Conservation (phyloP, 495 filamentous ascomycete genomes). For the Penicillium coffeae region DNA sequence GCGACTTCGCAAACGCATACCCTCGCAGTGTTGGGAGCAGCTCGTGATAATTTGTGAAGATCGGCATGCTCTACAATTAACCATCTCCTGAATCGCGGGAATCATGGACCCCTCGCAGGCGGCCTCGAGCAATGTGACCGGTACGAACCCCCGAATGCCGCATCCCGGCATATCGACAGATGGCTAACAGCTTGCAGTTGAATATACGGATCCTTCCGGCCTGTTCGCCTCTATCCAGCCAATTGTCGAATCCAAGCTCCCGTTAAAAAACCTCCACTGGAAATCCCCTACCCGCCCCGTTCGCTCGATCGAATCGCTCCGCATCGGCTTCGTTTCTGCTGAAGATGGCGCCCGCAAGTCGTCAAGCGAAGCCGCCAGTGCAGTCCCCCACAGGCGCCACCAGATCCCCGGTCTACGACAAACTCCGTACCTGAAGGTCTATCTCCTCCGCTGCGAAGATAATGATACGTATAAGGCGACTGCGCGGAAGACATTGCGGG, state of each 20-base stretch:
- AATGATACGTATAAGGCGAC: constrained; percentile 85
- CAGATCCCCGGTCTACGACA: constrained; percentile 93
- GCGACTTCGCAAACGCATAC: constrained; percentile 5
- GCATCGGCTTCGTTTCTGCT: constrained; percentile 75
- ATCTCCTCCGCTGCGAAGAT: constrained; percentile 86
- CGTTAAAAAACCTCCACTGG: constrained; percentile 93
- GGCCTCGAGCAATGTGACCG: constrained; percentile 50
- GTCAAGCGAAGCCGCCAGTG: constrained; percentile 31
- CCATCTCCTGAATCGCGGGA: constrained; percentile 31
- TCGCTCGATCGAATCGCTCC: constrained; percentile 86
- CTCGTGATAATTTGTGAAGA: constrained; percentile 4
- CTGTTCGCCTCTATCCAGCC: constrained; percentile 78
- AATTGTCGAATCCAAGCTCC: constrained; percentile 71
- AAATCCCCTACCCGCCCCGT: constrained; percentile 87
- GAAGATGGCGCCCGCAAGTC: constrained; percentile 30
- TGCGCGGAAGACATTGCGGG: constrained; percentile 71
- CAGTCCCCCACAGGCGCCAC: constrained; percentile 68
- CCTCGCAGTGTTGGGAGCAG: constrained; percentile 1
- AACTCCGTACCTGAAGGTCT: constrained; percentile 91
- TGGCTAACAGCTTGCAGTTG: constrained; percentile 31
- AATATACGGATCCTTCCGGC: constrained; percentile 85
- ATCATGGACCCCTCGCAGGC: constrained; percentile 47
- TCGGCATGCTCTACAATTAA: constrained; percentile 33
- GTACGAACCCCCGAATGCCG: constrained; percentile 20
- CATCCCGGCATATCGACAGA: neutral